Percentiles rank a stretch among this genome's conserved stretches.
Evolutionary conservation across 1,284 basidiomycete species (phyloP).

Genomic region (Cryptococcus sp.): DNA sequence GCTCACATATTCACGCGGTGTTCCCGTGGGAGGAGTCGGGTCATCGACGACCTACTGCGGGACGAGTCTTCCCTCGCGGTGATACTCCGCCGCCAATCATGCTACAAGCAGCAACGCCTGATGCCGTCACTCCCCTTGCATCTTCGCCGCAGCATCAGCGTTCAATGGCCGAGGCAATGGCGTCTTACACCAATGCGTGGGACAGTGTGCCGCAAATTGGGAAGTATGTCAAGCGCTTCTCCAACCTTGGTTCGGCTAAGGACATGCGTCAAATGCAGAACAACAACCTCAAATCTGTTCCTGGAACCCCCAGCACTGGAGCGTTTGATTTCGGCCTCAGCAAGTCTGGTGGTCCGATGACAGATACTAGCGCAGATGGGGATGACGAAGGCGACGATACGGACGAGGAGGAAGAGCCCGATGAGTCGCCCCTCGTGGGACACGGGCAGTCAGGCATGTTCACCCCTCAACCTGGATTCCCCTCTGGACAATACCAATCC

Average conservation of each 20-base stretch:
- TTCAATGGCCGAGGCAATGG: conserved; percentile 56
- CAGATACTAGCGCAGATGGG: conserved; percentile 36
- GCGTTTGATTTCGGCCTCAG: conserved; percentile 8
- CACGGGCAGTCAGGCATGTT: conserved; percentile 1
- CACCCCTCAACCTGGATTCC: neutral
- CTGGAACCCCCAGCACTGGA: conserved; percentile 24
- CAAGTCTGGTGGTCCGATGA: conserved; percentile 10
- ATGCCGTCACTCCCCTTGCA: conserved; percentile 31
- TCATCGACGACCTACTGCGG: conserved; percentile 60
- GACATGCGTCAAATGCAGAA: conserved; percentile 4
- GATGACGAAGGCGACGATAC: conserved; percentile 42
- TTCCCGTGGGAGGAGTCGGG: conserved; percentile 87
- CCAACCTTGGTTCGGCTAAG: conserved; percentile 29
- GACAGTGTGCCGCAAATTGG: conserved; percentile 76
- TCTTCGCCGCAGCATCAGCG: conserved; percentile 9
- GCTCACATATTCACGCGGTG: conserved; percentile 69
- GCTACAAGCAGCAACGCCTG: conserved; percentile 11
- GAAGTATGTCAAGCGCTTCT: conserved; percentile 68
- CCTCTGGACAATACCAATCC: neutral
- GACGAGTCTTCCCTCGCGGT: conserved; percentile 73
- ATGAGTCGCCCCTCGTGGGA: conserved; percentile 8
- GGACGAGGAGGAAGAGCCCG: conserved; percentile 20
- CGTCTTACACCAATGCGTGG: conserved; percentile 77
- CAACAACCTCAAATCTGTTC: conserved; percentile 26
- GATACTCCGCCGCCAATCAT: conserved; percentile 58